Conservation (phyloP, 2,329 filamentous ascomycete species). For the Blastomyces parvus region DNA sequence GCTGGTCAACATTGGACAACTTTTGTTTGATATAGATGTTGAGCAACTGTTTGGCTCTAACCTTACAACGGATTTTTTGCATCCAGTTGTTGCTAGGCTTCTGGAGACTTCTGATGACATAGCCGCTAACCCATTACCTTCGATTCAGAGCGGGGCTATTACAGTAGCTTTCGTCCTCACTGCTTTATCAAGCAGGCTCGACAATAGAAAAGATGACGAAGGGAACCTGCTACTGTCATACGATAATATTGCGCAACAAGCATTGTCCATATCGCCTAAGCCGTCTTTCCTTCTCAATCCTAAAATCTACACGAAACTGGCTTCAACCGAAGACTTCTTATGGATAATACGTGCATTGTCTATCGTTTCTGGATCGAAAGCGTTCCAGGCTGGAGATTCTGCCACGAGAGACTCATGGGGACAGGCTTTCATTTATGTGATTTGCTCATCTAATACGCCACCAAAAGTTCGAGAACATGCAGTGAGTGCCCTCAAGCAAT, state of each 20-base stretch:
- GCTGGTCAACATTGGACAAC: slow-evolving; percentile 63
- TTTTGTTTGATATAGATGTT: slow-evolving; percentile 51
- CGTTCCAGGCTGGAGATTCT: slow-evolving; percentile 39
- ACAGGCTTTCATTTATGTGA: slow-evolving; percentile 70
- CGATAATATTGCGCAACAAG: slow-evolving; percentile 51
- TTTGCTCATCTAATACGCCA: slow-evolving; percentile 54
- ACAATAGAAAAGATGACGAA: slow-evolving; percentile 47
- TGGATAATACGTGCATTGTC: slow-evolving; percentile 68
- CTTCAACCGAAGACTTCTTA: slow-evolving; percentile 60
- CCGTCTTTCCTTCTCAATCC: slow-evolving; percentile 79
- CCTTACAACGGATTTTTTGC: slow-evolving; percentile 38
- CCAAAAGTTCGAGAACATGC: slow-evolving; percentile 56
- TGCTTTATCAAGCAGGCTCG: slow-evolving; percentile 51
- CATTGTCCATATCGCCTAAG: slow-evolving; percentile 63
- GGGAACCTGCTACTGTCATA: slow-evolving; percentile 27
- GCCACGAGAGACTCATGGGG: slow-evolving; percentile 62
- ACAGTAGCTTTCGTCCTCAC: slow-evolving; percentile 66
- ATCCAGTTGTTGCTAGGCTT: slow-evolving; percentile 43
- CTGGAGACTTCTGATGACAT: slow-evolving; percentile 67
- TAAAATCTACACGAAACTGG: slow-evolving; percentile 73
- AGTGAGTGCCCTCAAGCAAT: slow-evolving; percentile 49
- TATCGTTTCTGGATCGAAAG: slow-evolving; percentile 49
- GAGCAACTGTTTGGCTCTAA: slow-evolving; percentile 41
- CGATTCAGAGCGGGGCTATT: slow-evolving; percentile 74
- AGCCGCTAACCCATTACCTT: slow-evolving; percentile 62